A percentile compares a stretch with the other conserved stretches of the same genome.
Conservation (phyloP, 306 rosid genomes). For the Nissolia schottii region DNA sequence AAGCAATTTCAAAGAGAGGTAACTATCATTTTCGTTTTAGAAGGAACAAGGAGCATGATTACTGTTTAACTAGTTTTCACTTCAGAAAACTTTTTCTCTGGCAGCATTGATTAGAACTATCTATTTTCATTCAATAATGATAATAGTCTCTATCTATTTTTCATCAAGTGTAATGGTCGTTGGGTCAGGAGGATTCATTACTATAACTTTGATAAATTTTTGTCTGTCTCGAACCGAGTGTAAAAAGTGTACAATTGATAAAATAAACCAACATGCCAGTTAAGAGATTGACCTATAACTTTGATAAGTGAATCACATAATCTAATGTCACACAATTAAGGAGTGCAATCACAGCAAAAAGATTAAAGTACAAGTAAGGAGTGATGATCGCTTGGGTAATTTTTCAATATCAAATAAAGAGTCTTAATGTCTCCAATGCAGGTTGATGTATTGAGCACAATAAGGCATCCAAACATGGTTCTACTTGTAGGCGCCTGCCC, state of each 20-base stretch:
- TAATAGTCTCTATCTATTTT: background rate
- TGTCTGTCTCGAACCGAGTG: too few species aligned
- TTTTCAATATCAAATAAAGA: background rate
- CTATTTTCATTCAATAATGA: background rate
- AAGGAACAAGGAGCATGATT: background rate
- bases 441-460: conserved; percentile 64
- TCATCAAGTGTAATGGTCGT: background rate
- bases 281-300: too few species aligned
- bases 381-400: background rate
- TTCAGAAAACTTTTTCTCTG: background rate
- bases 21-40: background rate
- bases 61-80: background rate
- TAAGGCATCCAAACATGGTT: conserved; percentile 79
- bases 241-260: too few species aligned
- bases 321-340: too few species aligned
- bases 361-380: background rate
- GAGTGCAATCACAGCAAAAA: background rate
- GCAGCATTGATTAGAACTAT: background rate
- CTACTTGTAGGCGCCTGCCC: conserved; percentile 76
- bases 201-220: too few species aligned
- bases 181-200: background rate
- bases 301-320: background rate
- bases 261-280: too few species aligned
- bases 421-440: conserved; percentile 20
- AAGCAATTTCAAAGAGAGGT: conserved; percentile 84